These are phyloP conservation scores for Microthlaspi erraticum DNA, from an alignment of 345 rosid genomes.

Conservation along the genomic window DNA sequence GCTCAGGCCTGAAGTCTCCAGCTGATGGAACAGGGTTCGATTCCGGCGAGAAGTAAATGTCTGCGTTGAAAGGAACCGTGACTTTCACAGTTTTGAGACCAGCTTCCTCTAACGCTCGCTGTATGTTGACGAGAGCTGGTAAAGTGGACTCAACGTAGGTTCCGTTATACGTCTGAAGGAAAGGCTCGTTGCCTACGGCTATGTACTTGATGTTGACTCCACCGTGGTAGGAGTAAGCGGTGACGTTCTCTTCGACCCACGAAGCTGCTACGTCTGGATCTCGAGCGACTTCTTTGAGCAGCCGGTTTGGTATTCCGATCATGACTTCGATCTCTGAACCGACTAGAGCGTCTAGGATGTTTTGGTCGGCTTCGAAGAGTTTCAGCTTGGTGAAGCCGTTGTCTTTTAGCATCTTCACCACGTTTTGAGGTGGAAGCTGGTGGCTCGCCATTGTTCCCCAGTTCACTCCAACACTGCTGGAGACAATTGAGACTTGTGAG, in stretches of 20 bases:
- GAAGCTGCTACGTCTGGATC: slow-evolving; percentile 58
- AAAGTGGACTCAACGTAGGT: slow-evolving; percentile 52
- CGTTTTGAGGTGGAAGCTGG: slow-evolving; percentile 66
- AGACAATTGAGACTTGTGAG: slow-evolving; percentile 33
- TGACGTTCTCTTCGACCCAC: slow-evolving; percentile 79
- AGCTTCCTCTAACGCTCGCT: slow-evolving; percentile 69
- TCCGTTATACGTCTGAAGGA: slow-evolving; percentile 65
- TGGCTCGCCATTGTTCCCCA: slow-evolving; percentile 84
- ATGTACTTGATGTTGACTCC: slow-evolving; percentile 81
- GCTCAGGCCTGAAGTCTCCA: slow-evolving; percentile 69
- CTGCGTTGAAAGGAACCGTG: slow-evolving; percentile 81
- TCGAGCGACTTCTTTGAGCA: slow-evolving; percentile 58
- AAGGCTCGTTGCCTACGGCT: slow-evolving; percentile 86
- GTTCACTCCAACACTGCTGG: slow-evolving; percentile 59
- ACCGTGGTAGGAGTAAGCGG: slow-evolving; percentile 56
- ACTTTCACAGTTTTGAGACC: slow-evolving; percentile 54
- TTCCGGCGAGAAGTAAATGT: slow-evolving; percentile 59
- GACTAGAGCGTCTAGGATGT: slow-evolving; percentile 57
- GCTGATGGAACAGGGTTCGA: slow-evolving; percentile 70
- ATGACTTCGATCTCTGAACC: slow-evolving; percentile 79
- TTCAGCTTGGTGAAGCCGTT: slow-evolving; percentile 70
- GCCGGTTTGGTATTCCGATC: slow-evolving; percentile 80
- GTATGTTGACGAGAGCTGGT: slow-evolving; percentile 74
- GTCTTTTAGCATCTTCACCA: slow-evolving; percentile 65
- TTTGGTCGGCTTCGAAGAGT: slow-evolving; percentile 80